A percentile compares a stretch with the other conserved stretches of the same genome.
Conservation (phyloP, 2,329 filamentous ascomycete species). For the Chrysosporium keratinophilum region DNA sequence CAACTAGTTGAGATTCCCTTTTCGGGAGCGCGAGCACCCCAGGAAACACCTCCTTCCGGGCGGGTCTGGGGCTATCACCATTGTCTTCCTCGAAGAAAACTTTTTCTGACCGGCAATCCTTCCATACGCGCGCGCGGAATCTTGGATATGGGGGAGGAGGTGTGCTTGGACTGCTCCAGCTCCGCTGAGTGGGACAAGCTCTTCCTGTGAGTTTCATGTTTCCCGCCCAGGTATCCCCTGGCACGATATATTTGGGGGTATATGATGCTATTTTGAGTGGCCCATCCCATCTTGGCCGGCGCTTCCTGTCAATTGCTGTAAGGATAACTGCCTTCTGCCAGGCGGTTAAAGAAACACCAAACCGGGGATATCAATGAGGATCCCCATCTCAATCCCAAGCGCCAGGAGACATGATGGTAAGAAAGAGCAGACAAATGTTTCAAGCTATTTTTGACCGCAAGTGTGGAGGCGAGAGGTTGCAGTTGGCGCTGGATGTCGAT, state of each 20-base stretch:
- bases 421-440: background rate
- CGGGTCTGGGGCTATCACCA: background rate
- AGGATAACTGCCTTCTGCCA: background rate
- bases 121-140: constrained; percentile 6
- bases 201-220: constrained; percentile 2
- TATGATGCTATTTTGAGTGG: background rate
- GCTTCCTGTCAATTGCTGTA: background rate
- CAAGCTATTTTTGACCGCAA: constrained; percentile 6
- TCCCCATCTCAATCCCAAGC: background rate
- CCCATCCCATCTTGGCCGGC: background rate
- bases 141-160: background rate
- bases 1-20: background rate
- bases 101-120: background rate
- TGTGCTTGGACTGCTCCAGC: background rate
- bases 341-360: constrained; percentile 5
- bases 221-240: background rate
- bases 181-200: constrained; percentile 5
- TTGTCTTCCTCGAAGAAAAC: background rate
- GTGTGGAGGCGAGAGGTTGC: constrained; percentile 1
- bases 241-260: constrained; percentile 3
- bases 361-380: background rate
- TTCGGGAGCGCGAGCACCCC: background rate
- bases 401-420: background rate
- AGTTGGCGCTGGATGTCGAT: constrained; percentile 7
- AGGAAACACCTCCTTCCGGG: background rate